These are phyloP conservation scores for Lepidium africanum DNA, from an alignment of 345 rosid species.

Conservation along the genomic window DNA sequence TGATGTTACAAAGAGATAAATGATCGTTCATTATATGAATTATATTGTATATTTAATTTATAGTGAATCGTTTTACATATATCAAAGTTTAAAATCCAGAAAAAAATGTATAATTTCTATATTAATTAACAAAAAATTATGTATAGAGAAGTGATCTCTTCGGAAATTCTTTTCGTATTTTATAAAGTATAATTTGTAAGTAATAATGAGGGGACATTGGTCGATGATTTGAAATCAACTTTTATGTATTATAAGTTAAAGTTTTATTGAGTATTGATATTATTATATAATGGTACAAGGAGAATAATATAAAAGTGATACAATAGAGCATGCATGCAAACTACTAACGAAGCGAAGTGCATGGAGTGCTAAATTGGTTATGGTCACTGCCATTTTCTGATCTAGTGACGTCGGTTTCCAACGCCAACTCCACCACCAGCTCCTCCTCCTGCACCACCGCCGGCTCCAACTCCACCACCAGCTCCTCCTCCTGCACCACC, in stretches of 20 bases:
- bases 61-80: background rate
- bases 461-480: conserved; percentile 7
- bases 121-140: too few relatives aligned
- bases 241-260: background rate
- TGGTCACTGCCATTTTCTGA: background rate
- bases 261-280: background rate
- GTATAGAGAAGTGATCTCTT: background rate
- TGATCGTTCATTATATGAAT: background rate
- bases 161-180: background rate
- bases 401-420: conserved; percentile 7
- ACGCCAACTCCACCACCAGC: background rate
- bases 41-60: background rate
- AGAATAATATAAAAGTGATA: background rate
- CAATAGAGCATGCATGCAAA: conserved; percentile 2
- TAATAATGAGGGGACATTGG: background rate
- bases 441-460: conserved; percentile 9
- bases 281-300: background rate
- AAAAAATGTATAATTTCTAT: background rate
- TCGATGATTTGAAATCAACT: background rate
- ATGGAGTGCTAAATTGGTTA: background rate
- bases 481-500: background rate
- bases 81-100: background rate
- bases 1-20: background rate
- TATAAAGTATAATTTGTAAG: too few relatives aligned
- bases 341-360: background rate